A percentile compares a stretch with the other conserved stretches of the same genome.
Conservation (phyloP, 129 eudicot species). For the Heracleum sosnowskyi region DNA sequence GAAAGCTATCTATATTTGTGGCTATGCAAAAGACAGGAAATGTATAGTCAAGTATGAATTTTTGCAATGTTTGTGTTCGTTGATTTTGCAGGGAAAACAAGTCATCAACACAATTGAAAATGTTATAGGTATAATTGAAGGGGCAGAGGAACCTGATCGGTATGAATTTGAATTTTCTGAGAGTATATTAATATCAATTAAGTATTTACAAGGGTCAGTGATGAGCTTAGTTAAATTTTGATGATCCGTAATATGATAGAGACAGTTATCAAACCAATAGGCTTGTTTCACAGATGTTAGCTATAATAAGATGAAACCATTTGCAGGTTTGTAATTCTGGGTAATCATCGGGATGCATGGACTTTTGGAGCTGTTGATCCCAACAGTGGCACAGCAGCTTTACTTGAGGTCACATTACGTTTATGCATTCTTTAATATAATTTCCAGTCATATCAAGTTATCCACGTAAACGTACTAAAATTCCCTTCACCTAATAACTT, state of each 20-base stretch:
- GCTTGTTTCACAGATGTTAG: not conserved
- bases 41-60: not conserved
- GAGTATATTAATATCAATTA: not conserved
- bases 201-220: not conserved
- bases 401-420: slow-evolving; percentile 60
- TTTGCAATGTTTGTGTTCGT: not conserved
- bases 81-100: slow-evolving; percentile 51
- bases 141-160: slow-evolving; percentile 83
- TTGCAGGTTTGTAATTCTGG: slow-evolving; percentile 62
- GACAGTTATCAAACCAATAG: not conserved
- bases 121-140: slow-evolving; percentile 72
- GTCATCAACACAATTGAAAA: slow-evolving; percentile 66
- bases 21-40: not conserved
- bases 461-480: not conserved
- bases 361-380: slow-evolving; percentile 97
- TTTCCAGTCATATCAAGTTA: not conserved
- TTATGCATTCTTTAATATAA: not conserved
- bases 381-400: slow-evolving; percentile 83
- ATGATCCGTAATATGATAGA: no score
- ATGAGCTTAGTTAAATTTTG: not conserved
- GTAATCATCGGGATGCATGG: slow-evolving; percentile 95
- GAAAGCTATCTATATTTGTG: not conserved
- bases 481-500: not conserved
- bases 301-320: not conserved
- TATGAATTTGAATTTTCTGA: slow-evolving; percentile 12